Evolutionary conservation across 352 stramenopile species (phyloP), one percentile per base, ranked within the genome.

Genomic region (Plasmopara muralis): DNA sequence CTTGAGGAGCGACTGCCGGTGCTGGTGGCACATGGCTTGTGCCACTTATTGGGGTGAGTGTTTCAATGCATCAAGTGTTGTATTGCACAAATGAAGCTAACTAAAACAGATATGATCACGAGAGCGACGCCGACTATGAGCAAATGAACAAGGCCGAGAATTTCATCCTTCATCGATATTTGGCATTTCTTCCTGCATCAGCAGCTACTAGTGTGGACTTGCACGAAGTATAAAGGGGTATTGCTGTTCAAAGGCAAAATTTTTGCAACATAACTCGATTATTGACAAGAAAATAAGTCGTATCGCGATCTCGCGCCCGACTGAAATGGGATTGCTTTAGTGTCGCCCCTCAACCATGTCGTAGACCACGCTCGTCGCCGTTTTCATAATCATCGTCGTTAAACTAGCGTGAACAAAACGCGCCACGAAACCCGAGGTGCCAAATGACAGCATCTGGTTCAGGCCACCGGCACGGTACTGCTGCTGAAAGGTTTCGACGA

Each of bases 351-450:
- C 77, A 40, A 85, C 76, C 59, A 74, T 71, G 34, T 93, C 83
- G 62, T 95, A 95, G 47, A 95, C 73, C 62, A 88, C 72, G 55
- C 65, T 87, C 31, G 79, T 92, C 10, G 72, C 80, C 5, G 84
- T 91, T 70, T 95, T 95, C 83, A 95, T 91, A 60, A 95, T 86
- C 76, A 93, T 88, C 10, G 87, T 96, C n/a, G 85, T 95, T 64
- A 96, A 89, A 58, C 76, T 77, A 16, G 84, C 76, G 59, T 95
- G 85, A 10, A 77, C 41, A 14, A 89, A 48, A 15, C 87, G 76
- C 31, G 73, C 65, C 5, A 90, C 33, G 47, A 96, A 92, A 45
- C 87, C 87, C 29, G 76, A 86, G 12, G 81, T 95, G 28, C 81
- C 83, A 45, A 96, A 95, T 6, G 70, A 64, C 15, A 84, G 58